Percentiles rank a stretch among this genome's conserved stretches.
Evolutionary conservation across 2,329 filamentous ascomycete genomes (phyloP).

Genomic region (Fusarium sp.): DNA sequence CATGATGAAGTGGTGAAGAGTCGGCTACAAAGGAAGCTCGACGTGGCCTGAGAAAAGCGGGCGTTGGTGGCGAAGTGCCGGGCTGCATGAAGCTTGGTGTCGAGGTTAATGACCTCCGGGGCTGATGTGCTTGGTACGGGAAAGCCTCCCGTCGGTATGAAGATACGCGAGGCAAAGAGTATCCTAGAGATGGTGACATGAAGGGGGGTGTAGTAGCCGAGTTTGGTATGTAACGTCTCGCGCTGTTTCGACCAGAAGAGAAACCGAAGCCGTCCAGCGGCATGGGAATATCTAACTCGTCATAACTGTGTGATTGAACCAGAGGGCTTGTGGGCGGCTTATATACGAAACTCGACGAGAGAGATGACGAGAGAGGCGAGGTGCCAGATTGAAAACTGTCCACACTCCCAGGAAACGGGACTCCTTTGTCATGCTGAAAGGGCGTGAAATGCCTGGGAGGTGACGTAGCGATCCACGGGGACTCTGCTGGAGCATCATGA

Average conservation of each 20-base stretch:
- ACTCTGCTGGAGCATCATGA: constrained; percentile 36
- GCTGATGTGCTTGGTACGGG: constrained; percentile 83
- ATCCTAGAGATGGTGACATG: constrained; percentile 53
- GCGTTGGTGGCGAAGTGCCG: constrained; percentile 62
- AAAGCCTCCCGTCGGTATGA: constrained; percentile 69
- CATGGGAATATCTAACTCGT: constrained; percentile 72
- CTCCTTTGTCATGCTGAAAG: constrained; percentile 57
- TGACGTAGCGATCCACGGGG: constrained; percentile 66
- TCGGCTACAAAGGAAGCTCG: constrained; percentile 81
- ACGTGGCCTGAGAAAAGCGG: constrained; percentile 66
- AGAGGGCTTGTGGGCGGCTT: constrained; percentile 92
- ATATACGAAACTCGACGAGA: constrained; percentile 84
- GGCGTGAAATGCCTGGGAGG: constrained; percentile 65
- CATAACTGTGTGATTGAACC: constrained; percentile 88
- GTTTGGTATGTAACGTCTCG: constrained; percentile 79
- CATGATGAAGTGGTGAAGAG: constrained; percentile 82
- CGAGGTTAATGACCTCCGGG: constrained; percentile 78
- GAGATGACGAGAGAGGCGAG: constrained; percentile 77
- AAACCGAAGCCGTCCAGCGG: constrained; percentile 65
- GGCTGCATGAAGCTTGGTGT: constrained; percentile 57
- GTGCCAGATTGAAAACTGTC: constrained; percentile 59
- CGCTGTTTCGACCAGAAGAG: constrained; percentile 50
- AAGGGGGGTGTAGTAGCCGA: constrained; percentile 66
- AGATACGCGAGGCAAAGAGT: constrained; percentile 40
- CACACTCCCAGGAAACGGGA: constrained; percentile 46